phyloP scores from a whole-genome alignment of 371 early-diverging fungal species.

The Apophysomyces ossiformis region DNA sequence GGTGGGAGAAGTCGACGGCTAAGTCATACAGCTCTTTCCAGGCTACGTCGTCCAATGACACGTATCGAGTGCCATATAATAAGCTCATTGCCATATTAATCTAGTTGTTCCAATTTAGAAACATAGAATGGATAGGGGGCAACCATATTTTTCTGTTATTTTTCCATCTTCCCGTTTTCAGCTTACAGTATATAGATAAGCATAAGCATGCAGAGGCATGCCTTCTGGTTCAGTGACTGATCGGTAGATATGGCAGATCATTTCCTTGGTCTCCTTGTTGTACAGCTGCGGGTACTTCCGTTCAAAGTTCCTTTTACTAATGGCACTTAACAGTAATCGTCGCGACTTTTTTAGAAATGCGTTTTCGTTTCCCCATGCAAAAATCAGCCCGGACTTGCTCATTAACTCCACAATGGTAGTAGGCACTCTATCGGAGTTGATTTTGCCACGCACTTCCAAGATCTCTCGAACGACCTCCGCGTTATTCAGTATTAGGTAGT shows the following conservation, averaged over 20 bases:
- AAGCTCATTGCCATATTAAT: not conserved
- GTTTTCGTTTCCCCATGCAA: not conserved
- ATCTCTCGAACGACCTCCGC: not conserved
- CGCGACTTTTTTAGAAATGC: not conserved
- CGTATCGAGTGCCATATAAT: not conserved
- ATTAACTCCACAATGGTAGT: not conserved
- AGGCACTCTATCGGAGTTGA: slow-evolving; percentile 1
- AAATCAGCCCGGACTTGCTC: not conserved
- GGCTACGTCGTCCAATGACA: not conserved
- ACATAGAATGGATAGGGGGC: too few species aligned
- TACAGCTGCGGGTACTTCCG: not conserved
- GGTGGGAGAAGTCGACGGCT: not conserved
- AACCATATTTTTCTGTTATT: not conserved
- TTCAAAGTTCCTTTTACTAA: not conserved
- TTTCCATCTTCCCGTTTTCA: not conserved
- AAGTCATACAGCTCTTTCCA: not conserved
- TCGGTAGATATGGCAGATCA: not conserved
- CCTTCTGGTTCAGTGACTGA: not conserved
- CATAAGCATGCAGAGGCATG: not conserved
- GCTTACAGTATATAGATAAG: slow-evolving; percentile 5
- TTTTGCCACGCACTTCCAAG: not conserved
- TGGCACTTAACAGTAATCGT: not conserved
- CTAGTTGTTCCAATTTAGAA: too few species aligned
- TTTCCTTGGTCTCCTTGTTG: slow-evolving; percentile 1
- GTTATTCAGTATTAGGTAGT: not conserved